Evolutionary conservation across 257 asterid species (phyloP), one percentile per base, ranked within the genome.

Genomic region (Plantago elongata): DNA sequence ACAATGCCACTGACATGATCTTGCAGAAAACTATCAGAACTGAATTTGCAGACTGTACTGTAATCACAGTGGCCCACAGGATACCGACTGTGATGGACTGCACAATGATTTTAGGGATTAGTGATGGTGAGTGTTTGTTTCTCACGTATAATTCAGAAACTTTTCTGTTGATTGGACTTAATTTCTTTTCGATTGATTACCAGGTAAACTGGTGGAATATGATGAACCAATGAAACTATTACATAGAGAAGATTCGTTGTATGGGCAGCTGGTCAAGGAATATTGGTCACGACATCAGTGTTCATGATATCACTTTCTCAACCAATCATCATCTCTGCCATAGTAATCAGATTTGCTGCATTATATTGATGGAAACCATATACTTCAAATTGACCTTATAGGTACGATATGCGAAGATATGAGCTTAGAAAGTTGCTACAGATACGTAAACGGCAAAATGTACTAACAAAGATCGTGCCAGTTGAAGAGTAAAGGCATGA

Each of bases 71-170:
- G 30, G 97, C 99, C 2, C 99, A 92, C 50, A 83, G 97, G 62
- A 84, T 92, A 72, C 97, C 97, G 10, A 92, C 96, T 0, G 97
- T 89, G 66, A 89, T 92, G 95, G 99, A 92, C 75, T 89, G 95
- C 29, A 80, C 95, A 3, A 89, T 71, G 90, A 97, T 92, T 74
- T 77, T 92, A 11, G 87, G 95, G 73, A 80, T 92, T 13, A 81
- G 95, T 29, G 95, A 89, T 12, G 99, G 99, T 86, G 56, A 76
- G 88, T 59, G 16, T 61, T 40, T 9, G 13, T 5, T 57, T 8
- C 3, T 57, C 46, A 10, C 40, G 22, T 57, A 27, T 57, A 6
- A 43, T 37, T 40, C 10, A 7, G 0, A n/a, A 49, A 15, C 22
- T 51, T 11, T 18, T 52, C 9, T 10, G 57, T 10, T 11, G 37